Base-by-base conservation (phyloP, 441 rosid genomes). In the Pelargonium citronellum region DNA sequence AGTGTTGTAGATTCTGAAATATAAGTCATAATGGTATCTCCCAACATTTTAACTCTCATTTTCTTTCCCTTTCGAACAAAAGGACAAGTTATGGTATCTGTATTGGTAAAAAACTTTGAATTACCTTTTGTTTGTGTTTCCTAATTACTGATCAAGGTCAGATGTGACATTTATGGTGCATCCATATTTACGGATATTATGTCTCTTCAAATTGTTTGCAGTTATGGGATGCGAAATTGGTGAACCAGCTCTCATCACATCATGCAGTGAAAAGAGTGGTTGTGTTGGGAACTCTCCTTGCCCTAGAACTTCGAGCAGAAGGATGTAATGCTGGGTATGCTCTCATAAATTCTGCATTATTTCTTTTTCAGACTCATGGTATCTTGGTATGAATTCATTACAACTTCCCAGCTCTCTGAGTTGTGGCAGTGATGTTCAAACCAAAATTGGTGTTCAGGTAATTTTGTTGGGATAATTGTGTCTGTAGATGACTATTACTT, bases 221-320 rank as follows among this genome's bases (percentile, higher is more conserved):
- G 99, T 68, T 95, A 75, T 95, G 97, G 99, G 88, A 91, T 69
- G 75, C 55, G 7, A 85, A 88, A 34, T 73, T 89, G 71, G 85
- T 85, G 69, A 78, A 78, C 39, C 86, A 72, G 75, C 82, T 92
- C 70, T 92, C 99, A 65, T 81, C 74, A 16, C 98, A 89, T 80
- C 83, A 84, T 64, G 81, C 91, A 0, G 89, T 95, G 66, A 79
- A 80, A 80, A 89, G 97, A 82, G 95, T 91, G 79, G 85, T 92
- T 70, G 85, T 80, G 22, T 63, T 95, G 68, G 98, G 99, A 76
- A 95, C 98, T 24, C 82, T 95, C 41, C 87, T 79, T 73, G 92
- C 87, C 16, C 73, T 92, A 47, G 96, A 95, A 84, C 87, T 95
- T 70, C 85, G 65, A 79, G 91, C 87, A 30, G 85, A 85, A 72